Conservation (phyloP, 2,329 filamentous ascomycete genomes). For the Beauveria bassiana region DNA sequence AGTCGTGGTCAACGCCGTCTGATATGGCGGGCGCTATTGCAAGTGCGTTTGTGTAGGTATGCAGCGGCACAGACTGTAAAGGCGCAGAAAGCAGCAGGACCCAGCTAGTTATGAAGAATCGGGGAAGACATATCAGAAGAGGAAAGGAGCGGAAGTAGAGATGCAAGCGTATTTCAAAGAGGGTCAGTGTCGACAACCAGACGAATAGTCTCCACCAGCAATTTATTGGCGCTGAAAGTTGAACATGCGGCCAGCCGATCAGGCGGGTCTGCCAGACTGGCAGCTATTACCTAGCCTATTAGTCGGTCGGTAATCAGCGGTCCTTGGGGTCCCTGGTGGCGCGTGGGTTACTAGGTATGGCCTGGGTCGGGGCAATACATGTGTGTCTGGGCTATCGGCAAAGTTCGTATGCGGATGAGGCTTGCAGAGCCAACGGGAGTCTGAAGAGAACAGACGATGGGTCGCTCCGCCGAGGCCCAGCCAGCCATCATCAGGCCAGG, state of each 20-base stretch:
- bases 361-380: no score
- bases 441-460: conserved; percentile 3
- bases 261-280: conserved; percentile 13
- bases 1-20: background rate
- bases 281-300: background rate
- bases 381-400: background rate
- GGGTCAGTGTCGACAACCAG: background rate
- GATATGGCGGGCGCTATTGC: background rate
- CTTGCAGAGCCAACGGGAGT: background rate
- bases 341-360: no score
- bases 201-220: conserved; percentile 11
- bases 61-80: background rate
- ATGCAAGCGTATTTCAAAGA: background rate
- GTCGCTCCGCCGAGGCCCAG: background rate
- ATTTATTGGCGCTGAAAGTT: conserved; percentile 18
- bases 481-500: conserved; percentile 1
- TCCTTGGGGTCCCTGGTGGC: background rate
- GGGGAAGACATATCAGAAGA: background rate
- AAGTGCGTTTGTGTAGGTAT: background rate
- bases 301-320: background rate
- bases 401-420: background rate
- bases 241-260: conserved; percentile 18
- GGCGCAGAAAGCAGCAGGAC: background rate
- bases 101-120: background rate
- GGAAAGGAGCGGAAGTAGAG: background rate